Evolutionary conservation across 495 filamentous ascomycete species (phyloP), one percentile per base, ranked within the genome.

Genomic region (Neurospora hispaniola): DNA sequence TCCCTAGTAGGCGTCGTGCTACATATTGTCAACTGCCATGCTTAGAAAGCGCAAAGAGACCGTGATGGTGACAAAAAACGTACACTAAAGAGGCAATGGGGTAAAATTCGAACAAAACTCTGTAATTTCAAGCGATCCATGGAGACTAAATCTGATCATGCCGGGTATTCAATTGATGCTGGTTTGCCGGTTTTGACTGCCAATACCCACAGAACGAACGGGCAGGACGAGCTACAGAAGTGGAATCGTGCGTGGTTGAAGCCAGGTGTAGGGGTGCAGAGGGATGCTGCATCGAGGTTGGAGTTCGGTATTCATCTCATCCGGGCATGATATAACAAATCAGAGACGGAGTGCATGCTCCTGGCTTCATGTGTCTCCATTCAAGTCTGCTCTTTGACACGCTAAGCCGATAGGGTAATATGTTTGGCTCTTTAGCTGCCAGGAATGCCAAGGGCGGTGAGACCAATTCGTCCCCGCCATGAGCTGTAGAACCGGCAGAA

Each of bases 401-500:
- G 14, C 54, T 66, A 66, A 38, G 27, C 54, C 7, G 31, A 35
- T 66, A 18, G 6, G 54, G 54, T 66, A 66, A 66, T 18, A 38
- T 38, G 35, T 6, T 38, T 62, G 11, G 54, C 31, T 23, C 54
- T 62, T 62, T 66, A 38, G 54, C 41, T 43, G 40, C 40, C 18
- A 41, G 23, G 39, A 23, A 71, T 31, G n/a, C 69, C 69, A 42
- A 70, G 42, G 76, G 78, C 78, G 78, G 78, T 79, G 76, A 76
- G 35, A 3, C 14, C 39, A 70, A 42, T 6, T 14, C 3, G 5
- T 72, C 74, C 77, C 76, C 76, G 76, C 77, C 72, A 76, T 73
- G 72, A 73, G 20, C 41, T 23, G 70, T 71, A 71, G 74, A 73
- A 74, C 42, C 70, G 77, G 77, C 77, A 80, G 79, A 79, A 80